Base-by-base conservation (phyloP, 257 asterid genomes). In the Nicotiana benthamiana region DNA sequence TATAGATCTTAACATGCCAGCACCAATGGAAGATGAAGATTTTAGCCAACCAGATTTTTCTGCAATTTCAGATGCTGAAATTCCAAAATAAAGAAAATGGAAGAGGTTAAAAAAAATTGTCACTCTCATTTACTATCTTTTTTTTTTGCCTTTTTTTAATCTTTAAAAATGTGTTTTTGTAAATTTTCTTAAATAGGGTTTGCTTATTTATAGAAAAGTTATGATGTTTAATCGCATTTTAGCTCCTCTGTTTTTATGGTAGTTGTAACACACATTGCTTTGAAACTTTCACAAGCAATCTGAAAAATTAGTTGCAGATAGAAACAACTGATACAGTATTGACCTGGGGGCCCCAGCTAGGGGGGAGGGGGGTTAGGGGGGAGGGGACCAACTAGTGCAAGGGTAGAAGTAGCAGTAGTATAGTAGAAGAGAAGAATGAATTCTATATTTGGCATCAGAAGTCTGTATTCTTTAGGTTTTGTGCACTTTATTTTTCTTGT, bases 1-100 rank as follows among this genome's bases (percentile, higher is more conserved):
- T 40, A 82, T 87, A 63, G 91, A 88, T 86, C 91, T 88, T 53
- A 88, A 88, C 85, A 75, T 86, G 86, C 91, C 91, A 43, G 85
- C 91, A 32, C 84, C 87, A 72, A 26, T 66, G 79, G 90, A 85
- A 68, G 90, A 86, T 40, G 89, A 84, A 57, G 85, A 77, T 13
- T 70, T 70, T 40, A 20, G 1, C 27, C 53, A 59, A 82, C 56
- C 20, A 51, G 83, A 77, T 27, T 77, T 51, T n/a, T 83, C 82
- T 26, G 76, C 81, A 27, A 72, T 83, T 36, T 79, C 87, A 46
- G 81, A 77, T 82, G 79, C 75, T 77, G 79, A 80, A 80, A 46
- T 26, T 52, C 57, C 36, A 61, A 13, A 30, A 59, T 27, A 18
- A 34, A 67, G 60, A 80, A 57, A 3, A 11, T 10, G 79, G 57